Evolutionary conservation across 441 rosid species (phyloP).

Genomic region (Rhodomyrtus psidioides): DNA sequence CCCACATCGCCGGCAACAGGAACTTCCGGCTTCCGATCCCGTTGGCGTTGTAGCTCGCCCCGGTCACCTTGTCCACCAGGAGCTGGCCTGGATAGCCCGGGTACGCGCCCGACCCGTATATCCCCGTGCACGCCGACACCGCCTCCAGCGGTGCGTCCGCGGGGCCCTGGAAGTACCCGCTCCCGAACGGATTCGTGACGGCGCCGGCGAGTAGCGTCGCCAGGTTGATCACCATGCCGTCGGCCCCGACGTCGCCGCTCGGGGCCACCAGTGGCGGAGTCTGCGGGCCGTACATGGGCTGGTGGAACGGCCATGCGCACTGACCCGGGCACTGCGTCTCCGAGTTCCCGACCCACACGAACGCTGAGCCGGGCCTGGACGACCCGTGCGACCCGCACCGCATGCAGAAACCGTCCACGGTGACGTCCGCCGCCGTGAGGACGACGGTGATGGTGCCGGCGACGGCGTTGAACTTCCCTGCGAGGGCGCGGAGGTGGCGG

Average conservation of each 20-base stretch:
- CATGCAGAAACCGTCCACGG: constrained; percentile 2
- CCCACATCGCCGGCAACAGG: constrained; percentile 1
- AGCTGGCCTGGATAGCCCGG: neutral
- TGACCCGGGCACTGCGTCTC: constrained; percentile 6
- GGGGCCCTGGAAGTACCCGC: constrained; percentile 3
- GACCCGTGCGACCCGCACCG: constrained; percentile 1
- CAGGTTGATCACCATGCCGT: constrained; percentile 2
- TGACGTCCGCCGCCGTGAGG: neutral
- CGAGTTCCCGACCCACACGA: constrained; percentile 4
- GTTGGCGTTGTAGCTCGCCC: neutral
- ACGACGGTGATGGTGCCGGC: constrained; percentile 34
- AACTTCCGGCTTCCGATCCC: neutral
- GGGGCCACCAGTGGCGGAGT: neutral
- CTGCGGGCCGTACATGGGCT: neutral
- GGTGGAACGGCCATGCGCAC: neutral
- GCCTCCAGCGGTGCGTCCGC: neutral
- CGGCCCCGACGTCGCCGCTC: constrained; percentile 1
- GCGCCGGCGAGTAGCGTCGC: neutral
- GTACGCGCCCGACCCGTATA: neutral
- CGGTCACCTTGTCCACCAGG: neutral
- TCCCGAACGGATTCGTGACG: neutral
- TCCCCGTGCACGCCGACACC: constrained; percentile 1
- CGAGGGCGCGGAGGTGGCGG: constrained; percentile 40
- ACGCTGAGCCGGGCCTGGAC: neutral
- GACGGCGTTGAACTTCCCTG: constrained; percentile 27